Percentiles rank a stretch among this genome's conserved stretches.
Conservation (phyloP, 345 rosid genomes). For the Sonneratia caseolaris region DNA sequence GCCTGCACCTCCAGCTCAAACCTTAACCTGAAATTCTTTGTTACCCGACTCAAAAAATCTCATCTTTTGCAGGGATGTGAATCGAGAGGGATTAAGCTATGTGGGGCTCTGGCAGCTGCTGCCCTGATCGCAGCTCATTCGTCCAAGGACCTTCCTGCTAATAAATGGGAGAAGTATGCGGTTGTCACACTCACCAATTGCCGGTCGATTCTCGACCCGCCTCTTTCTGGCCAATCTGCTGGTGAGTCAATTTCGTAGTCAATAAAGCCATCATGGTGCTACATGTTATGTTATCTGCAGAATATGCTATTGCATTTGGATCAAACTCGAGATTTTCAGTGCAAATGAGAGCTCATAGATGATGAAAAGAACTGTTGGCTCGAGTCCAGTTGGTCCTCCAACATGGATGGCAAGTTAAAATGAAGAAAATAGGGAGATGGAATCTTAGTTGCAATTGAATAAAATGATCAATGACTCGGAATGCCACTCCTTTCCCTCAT, state of each 20-base stretch:
- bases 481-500: not conserved
- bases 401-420: no score
- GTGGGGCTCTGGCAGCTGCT: constrained; percentile 30
- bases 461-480: not conserved
- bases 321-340: not conserved
- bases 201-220: constrained; percentile 56
- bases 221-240: constrained; percentile 34
- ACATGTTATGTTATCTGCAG: no score
- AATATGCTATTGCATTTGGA: not conserved
- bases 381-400: no score
- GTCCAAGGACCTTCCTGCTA: constrained; percentile 15
- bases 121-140: constrained; percentile 25
- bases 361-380: not conserved
- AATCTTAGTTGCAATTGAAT: not conserved
- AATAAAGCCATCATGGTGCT: not conserved
- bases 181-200: constrained; percentile 44
- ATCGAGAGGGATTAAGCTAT: constrained; percentile 26
- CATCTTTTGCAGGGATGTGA: constrained; percentile 24
- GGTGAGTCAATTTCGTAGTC: constrained; percentile 22
- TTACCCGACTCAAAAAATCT: not conserved
- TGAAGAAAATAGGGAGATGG: no score
- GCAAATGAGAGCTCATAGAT: not conserved
- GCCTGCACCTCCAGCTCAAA: not conserved
- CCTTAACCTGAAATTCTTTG: not conserved
- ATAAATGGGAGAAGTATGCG: constrained; percentile 28